These are phyloP conservation scores for Cucumis sativus DNA, from an alignment of 306 rosid genomes.

Conservation along the genomic window DNA sequence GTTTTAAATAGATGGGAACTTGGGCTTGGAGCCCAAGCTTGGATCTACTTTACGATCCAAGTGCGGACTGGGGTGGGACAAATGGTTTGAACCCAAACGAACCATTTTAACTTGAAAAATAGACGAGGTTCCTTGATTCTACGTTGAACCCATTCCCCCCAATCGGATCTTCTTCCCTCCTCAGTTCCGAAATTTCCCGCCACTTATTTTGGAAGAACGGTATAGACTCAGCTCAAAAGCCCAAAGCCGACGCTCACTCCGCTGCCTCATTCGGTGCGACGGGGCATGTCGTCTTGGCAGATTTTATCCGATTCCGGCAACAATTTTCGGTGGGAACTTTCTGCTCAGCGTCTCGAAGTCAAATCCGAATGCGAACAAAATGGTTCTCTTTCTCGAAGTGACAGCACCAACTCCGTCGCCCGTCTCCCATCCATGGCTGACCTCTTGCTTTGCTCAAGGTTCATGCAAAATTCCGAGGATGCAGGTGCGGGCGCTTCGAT, in stretches of 20 bases:
- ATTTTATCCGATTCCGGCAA: slow-evolving; percentile 15
- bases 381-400: not conserved
- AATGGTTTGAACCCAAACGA: not conserved
- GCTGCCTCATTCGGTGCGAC: not conserved
- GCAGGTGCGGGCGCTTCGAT: slow-evolving; percentile 13
- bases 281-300: slow-evolving; percentile 32
- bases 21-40: not conserved
- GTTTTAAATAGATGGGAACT: too few relatives aligned
- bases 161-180: not conserved
- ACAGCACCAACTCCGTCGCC: slow-evolving; percentile 1
- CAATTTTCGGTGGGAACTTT: slow-evolving; percentile 23
- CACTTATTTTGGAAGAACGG: not conserved
- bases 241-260: not conserved
- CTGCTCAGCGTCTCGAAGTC: slow-evolving; percentile 5
- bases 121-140: not conserved
- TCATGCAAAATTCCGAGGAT: slow-evolving; percentile 17
- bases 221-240: not conserved
- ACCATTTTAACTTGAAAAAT: too few relatives aligned
- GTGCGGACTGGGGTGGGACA: not conserved
- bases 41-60: not conserved
- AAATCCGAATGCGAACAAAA: not conserved
- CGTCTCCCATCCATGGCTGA: slow-evolving; percentile 43
- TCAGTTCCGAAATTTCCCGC: not conserved
- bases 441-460: slow-evolving; percentile 31
- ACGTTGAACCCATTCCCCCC: not conserved